phyloP scores from a whole-genome alignment of 176 grass and related monocot species.

The Tillandsia fasciculata region DNA sequence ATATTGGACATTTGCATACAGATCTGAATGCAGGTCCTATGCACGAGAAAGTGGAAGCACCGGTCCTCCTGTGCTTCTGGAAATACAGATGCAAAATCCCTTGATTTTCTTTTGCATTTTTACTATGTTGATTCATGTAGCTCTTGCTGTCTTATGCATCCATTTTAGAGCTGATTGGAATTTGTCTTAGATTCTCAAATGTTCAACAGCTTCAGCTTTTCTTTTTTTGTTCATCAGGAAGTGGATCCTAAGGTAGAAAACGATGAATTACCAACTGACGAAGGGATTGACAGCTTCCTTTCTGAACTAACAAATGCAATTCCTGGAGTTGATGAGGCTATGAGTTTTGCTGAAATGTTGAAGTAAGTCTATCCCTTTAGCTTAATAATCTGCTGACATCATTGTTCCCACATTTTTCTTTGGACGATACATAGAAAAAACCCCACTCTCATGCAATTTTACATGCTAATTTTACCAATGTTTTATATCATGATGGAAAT shows the following conservation, averaged over 20 bases:
- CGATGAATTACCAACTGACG: constrained; percentile 65
- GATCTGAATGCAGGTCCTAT: no score
- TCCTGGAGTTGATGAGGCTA: constrained; percentile 99
- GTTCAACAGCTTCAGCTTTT: constrained; percentile 6
- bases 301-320: constrained; percentile 96
- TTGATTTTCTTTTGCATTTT: no score
- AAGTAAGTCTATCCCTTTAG: constrained; percentile 39
- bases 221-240: constrained; percentile 43
- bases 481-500: not conserved
- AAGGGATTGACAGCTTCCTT: constrained; percentile 92
- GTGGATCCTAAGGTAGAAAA: constrained; percentile 96
- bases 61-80: no score
- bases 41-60: no score
- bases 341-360: constrained; percentile 99
- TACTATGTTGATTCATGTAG: no score
- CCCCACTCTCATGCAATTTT: not conserved
- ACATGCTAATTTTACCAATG: not conserved
- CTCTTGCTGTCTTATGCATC: no score
- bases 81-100: not conserved
- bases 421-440: not conserved
- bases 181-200: not conserved
- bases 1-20: no score
- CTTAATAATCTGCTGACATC: not conserved
- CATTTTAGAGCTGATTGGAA: constrained; percentile 7
- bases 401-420: not conserved